A percentile compares a stretch with the other conserved stretches of the same genome.
Conservation (phyloP, 768 basidiomycete genomes). For the Nidularia sp. region DNA sequence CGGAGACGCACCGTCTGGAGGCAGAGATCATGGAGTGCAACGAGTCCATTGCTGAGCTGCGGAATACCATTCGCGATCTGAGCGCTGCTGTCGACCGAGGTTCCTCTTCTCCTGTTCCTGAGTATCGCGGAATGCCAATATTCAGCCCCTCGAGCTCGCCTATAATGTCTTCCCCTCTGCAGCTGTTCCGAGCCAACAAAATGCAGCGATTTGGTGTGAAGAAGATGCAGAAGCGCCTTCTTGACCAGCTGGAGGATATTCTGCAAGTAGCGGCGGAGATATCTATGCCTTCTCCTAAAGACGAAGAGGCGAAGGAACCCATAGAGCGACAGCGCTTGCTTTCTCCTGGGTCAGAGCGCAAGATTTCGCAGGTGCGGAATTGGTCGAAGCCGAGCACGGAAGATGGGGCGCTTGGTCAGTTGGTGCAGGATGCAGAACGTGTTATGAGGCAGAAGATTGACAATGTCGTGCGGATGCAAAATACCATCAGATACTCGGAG, state of each 20-base stretch:
- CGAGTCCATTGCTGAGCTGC: constrained; percentile 85
- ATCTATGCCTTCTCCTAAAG: constrained; percentile 83
- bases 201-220: constrained; percentile 78
- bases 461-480: constrained; percentile 93
- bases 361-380: constrained; percentile 74
- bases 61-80: constrained; percentile 81
- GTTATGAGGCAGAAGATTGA: constrained; percentile 92
- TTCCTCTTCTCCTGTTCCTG: constrained; percentile 63
- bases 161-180: constrained; percentile 68
- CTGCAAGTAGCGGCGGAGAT: constrained; percentile 77
- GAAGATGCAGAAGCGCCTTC: constrained; percentile 73
- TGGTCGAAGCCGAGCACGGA: constrained; percentile 87
- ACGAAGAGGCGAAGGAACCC: constrained; percentile 87
- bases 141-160: constrained; percentile 72
- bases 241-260: constrained; percentile 87
- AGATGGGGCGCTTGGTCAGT: constrained; percentile 77
- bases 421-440: constrained; percentile 84
- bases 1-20: constrained; percentile 92
- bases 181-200: constrained; percentile 71
- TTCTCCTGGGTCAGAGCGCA: constrained; percentile 85
- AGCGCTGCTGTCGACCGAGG: constrained; percentile 65
- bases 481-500: constrained; percentile 94
- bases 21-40: constrained; percentile 93
- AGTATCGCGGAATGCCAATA: constrained; percentile 87
- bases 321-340: constrained; percentile 90